These are phyloP conservation scores for Ceraceosorus guamensis DNA, from an alignment of 1,284 basidiomycete genomes.

Conservation along the genomic window DNA sequence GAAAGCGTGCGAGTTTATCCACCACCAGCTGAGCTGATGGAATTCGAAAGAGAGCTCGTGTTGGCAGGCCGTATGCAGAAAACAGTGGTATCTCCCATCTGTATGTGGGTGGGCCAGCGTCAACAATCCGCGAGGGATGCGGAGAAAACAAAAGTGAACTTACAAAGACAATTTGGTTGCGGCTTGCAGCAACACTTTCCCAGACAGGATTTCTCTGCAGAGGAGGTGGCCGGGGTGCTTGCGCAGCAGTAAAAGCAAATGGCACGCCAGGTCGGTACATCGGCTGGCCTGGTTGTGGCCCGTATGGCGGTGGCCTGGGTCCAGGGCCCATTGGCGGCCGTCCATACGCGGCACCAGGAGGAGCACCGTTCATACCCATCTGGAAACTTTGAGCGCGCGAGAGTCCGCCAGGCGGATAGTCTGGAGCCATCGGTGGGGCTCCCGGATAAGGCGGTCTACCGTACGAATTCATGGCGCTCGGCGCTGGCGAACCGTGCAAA, in stretches of 20 bases:
- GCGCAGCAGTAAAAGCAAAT: constrained; percentile 23
- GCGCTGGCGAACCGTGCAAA: neutral
- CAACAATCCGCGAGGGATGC: neutral
- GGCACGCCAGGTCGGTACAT: constrained; percentile 16
- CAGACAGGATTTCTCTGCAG: constrained; percentile 38
- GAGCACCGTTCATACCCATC: neutral
- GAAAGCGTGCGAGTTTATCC: too few species aligned
- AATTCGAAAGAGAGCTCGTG: too few species aligned
- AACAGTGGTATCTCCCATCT: constrained; percentile 2
- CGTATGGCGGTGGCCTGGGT: neutral
- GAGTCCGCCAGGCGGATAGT: neutral
- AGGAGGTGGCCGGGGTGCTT: constrained; percentile 17
- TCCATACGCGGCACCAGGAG: neutral
- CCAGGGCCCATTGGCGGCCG: neutral
- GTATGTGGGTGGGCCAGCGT: neutral
- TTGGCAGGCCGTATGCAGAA: constrained; percentile 4
- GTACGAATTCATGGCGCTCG: constrained; percentile 5
- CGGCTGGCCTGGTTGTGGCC: neutral
- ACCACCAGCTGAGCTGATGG: too few species aligned
- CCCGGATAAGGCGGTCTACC: neutral
- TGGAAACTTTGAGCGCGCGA: neutral
- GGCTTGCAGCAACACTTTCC: constrained; percentile 38
- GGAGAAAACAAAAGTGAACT: neutral
- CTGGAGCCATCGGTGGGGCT: neutral
- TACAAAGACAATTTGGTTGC: constrained; percentile 41